Conservation (phyloP, 2,329 filamentous ascomycete genomes). For the Blumeriella jaapii region DNA sequence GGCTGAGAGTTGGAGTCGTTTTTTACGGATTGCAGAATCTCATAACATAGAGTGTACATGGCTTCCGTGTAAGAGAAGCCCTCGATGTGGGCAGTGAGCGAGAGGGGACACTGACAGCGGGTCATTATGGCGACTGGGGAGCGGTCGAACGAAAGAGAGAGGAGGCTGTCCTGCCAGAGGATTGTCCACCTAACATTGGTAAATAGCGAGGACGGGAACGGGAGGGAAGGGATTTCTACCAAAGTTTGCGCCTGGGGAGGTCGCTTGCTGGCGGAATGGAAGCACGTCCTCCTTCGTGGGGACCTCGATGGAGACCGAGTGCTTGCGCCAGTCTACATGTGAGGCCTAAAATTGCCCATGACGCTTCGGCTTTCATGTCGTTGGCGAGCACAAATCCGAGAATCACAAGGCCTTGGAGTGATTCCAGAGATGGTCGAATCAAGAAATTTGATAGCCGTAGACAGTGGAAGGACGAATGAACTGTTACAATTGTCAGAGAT, state of each 20-base stretch:
- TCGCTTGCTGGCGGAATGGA: conserved; percentile 23
- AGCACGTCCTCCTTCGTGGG: conserved; percentile 18
- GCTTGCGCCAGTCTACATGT: conserved; percentile 56
- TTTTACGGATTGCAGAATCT: conserved; percentile 37
- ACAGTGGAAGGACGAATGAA: conserved; percentile 46
- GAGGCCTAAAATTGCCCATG: conserved; percentile 52
- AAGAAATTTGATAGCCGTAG: conserved; percentile 52
- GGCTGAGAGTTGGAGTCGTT: conserved; percentile 23
- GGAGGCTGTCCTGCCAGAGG: conserved; percentile 55
- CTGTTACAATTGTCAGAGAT: conserved; percentile 10
- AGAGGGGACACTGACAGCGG: conserved; percentile 37
- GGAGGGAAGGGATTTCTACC: conserved; percentile 12
- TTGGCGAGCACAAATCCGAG: conserved; percentile 53
- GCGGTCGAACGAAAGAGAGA: conserved; percentile 55
- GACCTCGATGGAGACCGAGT: conserved; percentile 41
- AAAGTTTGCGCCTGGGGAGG: conserved; percentile 23
- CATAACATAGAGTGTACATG: conserved; percentile 52
- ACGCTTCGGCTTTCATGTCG: conserved; percentile 59
- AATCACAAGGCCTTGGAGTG: conserved; percentile 51
- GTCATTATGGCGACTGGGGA: conserved; percentile 45
- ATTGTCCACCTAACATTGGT: conserved; percentile 39
- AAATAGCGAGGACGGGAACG: conserved; percentile 4
- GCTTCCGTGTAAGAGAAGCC: conserved; percentile 50
- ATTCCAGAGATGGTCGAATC: conserved; percentile 51
- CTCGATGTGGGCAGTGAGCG: conserved; percentile 38